Evolutionary conservation across 2,329 filamentous ascomycete species (phyloP).

Genomic region (Cladosporium colombiae): DNA sequence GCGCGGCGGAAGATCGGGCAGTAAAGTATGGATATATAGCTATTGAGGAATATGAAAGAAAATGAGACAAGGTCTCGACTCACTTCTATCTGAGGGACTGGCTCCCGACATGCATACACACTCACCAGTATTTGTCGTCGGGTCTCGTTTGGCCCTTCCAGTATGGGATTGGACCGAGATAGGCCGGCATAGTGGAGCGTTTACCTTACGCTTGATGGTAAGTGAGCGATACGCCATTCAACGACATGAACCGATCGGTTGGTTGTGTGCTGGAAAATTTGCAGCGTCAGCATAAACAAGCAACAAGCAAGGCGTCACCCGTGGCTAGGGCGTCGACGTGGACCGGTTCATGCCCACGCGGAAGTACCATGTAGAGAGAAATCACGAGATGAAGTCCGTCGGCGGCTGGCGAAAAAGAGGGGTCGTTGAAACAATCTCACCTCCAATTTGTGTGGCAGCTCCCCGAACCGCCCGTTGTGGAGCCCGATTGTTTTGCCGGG

Average conservation of each 20-base stretch:
- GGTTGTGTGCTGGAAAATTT: constrained; percentile 1
- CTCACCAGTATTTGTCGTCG: background rate
- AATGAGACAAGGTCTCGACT: constrained; percentile 1
- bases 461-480: constrained; percentile 10
- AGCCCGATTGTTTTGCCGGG: constrained; percentile 2
- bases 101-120: background rate
- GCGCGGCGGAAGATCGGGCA: constrained; percentile 10
- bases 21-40: constrained; percentile 13
- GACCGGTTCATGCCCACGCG: background rate
- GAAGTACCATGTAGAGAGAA: constrained; percentile 1
- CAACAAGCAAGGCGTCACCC: background rate
- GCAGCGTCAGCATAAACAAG: background rate
- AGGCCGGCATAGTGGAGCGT: constrained; percentile 14
- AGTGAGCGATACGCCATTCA: background rate
- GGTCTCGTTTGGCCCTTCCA: constrained; percentile 6
- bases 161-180: constrained; percentile 20
- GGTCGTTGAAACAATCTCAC: constrained; percentile 6
- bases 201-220: constrained; percentile 16
- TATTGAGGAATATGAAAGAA: background rate
- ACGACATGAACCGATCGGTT: background rate
- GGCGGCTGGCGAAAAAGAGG: constrained; percentile 9
- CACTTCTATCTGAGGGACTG: background rate
- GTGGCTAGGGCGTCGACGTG: constrained; percentile 2
- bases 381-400: constrained; percentile 14
- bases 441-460: background rate